phyloP scores from a whole-genome alignment of 257 asterid genomes.

The Solanum okadae region DNA sequence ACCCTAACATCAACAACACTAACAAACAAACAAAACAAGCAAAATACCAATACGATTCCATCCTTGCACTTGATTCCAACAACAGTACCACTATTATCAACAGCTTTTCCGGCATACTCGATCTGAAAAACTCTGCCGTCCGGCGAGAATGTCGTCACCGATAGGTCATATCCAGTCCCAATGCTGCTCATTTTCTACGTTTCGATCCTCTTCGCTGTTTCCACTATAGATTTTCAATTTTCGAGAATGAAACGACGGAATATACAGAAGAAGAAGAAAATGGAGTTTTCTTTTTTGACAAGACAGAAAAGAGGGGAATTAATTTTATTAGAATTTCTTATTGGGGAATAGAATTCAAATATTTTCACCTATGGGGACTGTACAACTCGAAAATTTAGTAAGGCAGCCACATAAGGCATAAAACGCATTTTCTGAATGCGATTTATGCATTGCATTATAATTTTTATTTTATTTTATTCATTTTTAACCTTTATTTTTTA shows the following conservation, averaged over 20 bases:
- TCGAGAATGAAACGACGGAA: background rate
- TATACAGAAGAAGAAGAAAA: background rate
- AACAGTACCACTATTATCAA: slow-evolving; percentile 89
- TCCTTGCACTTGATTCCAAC: slow-evolving; percentile 90
- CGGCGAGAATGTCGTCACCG: slow-evolving; percentile 94
- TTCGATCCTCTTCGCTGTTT: background rate
- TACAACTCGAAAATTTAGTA: too few species aligned
- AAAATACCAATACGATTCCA: slow-evolving; percentile 68
- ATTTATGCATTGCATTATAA: too few species aligned
- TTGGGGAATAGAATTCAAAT: background rate
- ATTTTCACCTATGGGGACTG: background rate
- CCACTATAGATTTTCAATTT: background rate
- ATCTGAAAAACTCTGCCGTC: slow-evolving; percentile 97
- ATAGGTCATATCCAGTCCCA: slow-evolving; percentile 90
- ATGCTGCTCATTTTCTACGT: slow-evolving; percentile 66
- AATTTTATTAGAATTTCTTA: background rate
- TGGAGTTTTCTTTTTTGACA: slow-evolving; percentile 37
- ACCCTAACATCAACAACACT: slow-evolving; percentile 5
- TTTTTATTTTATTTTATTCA: too few species aligned
- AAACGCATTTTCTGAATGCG: accelerated
- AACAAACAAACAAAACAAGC: background rate
- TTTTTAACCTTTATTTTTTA: too few species aligned
- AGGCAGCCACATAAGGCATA: too few species aligned
- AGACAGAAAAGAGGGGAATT: slow-evolving; percentile 9
- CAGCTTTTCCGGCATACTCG: slow-evolving; percentile 95